Evolutionary conservation across 2,329 filamentous ascomycete genomes (phyloP).

Genomic region (Paraphaeosphaeria sporulosa): DNA sequence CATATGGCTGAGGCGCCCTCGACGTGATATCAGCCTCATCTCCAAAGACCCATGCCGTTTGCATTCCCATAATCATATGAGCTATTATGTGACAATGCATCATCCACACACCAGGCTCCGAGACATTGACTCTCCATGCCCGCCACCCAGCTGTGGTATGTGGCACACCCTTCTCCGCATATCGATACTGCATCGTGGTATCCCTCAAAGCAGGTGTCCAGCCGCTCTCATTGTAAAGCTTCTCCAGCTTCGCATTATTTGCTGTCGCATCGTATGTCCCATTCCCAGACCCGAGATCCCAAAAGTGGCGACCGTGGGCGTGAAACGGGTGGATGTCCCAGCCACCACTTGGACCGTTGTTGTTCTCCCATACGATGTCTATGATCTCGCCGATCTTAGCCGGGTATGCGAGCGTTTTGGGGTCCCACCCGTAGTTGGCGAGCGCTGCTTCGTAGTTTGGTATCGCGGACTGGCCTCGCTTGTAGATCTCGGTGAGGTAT

Average conservation of each 20-base stretch:
- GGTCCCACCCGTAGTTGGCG: conserved; percentile 63
- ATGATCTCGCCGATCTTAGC: conserved; percentile 64
- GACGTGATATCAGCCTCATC: conserved; percentile 50
- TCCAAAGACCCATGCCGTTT: conserved; percentile 57
- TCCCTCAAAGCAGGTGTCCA: conserved; percentile 53
- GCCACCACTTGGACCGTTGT: conserved; percentile 27
- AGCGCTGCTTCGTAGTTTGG: conserved; percentile 62
- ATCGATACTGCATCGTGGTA: conserved; percentile 65
- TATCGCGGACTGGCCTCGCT: conserved; percentile 46
- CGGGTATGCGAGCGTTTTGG: conserved; percentile 58
- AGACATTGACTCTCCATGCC: conserved; percentile 65
- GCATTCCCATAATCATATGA: conserved; percentile 66
- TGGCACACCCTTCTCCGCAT: conserved; percentile 45
- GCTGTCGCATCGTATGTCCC: conserved; percentile 60
- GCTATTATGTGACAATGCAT: conserved; percentile 67
- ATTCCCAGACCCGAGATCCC: conserved; percentile 62
- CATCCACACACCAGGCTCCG: conserved; percentile 66
- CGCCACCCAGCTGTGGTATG: conserved; percentile 62
- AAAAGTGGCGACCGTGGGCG: conserved; percentile 63
- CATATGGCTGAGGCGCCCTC: conserved; percentile 42
- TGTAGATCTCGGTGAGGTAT: conserved; percentile 63
- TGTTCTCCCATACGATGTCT: conserved; percentile 60
- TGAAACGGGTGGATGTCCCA: conserved; percentile 61
- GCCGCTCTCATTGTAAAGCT: conserved; percentile 34
- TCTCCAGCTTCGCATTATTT: conserved; percentile 55